Percentiles rank a stretch among this genome's conserved stretches.
Conservation (phyloP, 2,329 filamentous ascomycete species). For the Neocatenulostroma microsporum region DNA sequence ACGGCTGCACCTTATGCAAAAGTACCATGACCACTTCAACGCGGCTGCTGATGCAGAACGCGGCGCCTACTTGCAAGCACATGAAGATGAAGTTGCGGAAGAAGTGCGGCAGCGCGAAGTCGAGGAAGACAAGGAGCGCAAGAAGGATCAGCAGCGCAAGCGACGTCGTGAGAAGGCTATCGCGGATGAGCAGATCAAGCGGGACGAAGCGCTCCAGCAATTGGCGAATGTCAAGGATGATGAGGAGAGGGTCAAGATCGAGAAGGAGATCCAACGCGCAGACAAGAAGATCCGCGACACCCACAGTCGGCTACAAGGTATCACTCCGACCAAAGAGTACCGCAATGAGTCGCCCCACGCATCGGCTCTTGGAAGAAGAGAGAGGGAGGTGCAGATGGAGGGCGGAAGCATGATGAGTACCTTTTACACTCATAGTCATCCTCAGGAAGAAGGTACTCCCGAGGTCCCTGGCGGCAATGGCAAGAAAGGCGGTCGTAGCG, state of each 20-base stretch:
- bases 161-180: conserved; percentile 89
- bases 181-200: conserved; percentile 78
- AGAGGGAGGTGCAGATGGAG: conserved; percentile 63
- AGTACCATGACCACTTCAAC: conserved; percentile 52
- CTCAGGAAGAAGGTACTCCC: conserved; percentile 22
- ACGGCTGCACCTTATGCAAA: conserved; percentile 48
- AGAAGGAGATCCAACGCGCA: conserved; percentile 79
- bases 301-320: conserved; percentile 76
- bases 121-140: conserved; percentile 93
- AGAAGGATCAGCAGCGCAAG: conserved; percentile 99
- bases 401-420: conserved; percentile 76
- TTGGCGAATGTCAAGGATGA: conserved; percentile 75
- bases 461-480: conserved; percentile 16
- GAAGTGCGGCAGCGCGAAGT: conserved; percentile 87
- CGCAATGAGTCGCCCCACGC: conserved; percentile 54
- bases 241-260: conserved; percentile 68
- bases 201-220: conserved; percentile 67
- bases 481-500: conserved; percentile 43
- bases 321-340: conserved; percentile 65
- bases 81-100: conserved; percentile 72
- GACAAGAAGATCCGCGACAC: conserved; percentile 91
- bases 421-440: conserved; percentile 49
- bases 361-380: conserved; percentile 18
- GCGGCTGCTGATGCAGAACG: conserved; percentile 64
- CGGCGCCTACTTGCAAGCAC: conserved; percentile 64